Evolutionary conservation across 179 eudicot genomes (phyloP), one percentile per base, ranked within the genome.

Genomic region (Amaranthus tricolor): DNA sequence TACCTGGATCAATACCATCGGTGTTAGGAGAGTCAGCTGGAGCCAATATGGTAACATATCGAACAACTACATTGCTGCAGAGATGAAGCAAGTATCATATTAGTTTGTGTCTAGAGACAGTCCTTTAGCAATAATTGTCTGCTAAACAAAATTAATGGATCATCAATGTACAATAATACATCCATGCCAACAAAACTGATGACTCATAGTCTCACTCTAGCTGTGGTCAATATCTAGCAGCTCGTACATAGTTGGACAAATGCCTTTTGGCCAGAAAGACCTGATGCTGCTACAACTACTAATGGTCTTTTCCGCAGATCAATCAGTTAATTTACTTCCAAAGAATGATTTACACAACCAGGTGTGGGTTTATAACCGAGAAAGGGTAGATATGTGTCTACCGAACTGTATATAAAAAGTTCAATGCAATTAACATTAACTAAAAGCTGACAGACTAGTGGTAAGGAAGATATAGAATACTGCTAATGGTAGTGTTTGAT

Each of bases 1-100:
- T 87, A 95, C 98, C 99, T 85, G 99, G 98, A 85, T 96, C 99
- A 64, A 96, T 82, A 66, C 99, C 99, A 68, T 96, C 98, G 0
- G 98, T 96, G 76, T 96, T 96, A 52, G 99, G 99, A 43, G 99
- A 91, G 85, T 88, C 83, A 12, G 82, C 77, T 19, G 99, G 99
- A 77, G 98, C 99, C 81, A 89, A 74, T 78, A 93, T 91, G 62
- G 97, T 93, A 79, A 89, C 86, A 80, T 85, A 78, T 57, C 82
- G 88, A 31, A 91, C 85, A 55, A 93, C 97, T 49, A 96, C 93
- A 76, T 91, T 78, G 86, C 99, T 96, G 96, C 77, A 79, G 68
- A 71, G 64, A 57, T 6, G 60, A 75, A 74, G 45, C 31, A 48
- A 59, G 68, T 53, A 77, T 74, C 60, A 74, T 16, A 7, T 70